Evolutionary conservation across 768 basidiomycete genomes (phyloP), one percentile per base, ranked within the genome.

Genomic region (Boletus barrowsii): DNA sequence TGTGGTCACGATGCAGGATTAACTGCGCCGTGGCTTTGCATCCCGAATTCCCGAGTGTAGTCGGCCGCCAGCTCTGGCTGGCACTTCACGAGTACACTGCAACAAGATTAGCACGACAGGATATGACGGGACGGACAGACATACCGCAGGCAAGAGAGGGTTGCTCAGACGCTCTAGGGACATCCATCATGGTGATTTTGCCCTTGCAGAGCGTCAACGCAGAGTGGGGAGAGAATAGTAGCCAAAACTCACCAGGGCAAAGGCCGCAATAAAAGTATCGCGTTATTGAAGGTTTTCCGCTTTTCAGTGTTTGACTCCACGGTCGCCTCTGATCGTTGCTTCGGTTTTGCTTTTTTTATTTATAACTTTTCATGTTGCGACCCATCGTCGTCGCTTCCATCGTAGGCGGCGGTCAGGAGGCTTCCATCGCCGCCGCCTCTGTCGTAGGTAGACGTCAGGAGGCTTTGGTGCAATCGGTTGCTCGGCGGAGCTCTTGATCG

Each of bases 51-150:
- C 54, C 26, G 11, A 14, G 32, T 17, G 39, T 24, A 36, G 42
- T 15, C 37, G 50, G 52, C 49, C 58, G 41, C 59, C 59, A 56
- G 53, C 53, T n/a, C 46, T 43, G 39, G 59, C 54, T 15, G 54
- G 59, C 59, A 40, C 10, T 26, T 61, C 54, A 42, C 11, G 33
- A 6, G 35, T 40, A 49, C 41, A 22, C 51, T 61, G 37, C 17
- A 39, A 32, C 10, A 17, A n/a, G 14, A 24, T 61, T 30, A 61
- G 59, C 26, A 54, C 13, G 9, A 14, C 5, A 22, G 14, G 26
- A 10, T 24, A 24, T 4, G n/a, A 15, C 6, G 24, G 10, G 14
- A 20, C 1, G 47, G 47, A 30, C 18, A 42, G 5, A 37, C 59
- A 40, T 13, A 60, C 54, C 54, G 39, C 42, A 49, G 47, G 49